Percentiles rank a stretch among this genome's conserved stretches.
These are phyloP conservation scores for Nicotiana tomentosiformis DNA, from an alignment of 257 asterid species.

Conservation along the genomic window DNA sequence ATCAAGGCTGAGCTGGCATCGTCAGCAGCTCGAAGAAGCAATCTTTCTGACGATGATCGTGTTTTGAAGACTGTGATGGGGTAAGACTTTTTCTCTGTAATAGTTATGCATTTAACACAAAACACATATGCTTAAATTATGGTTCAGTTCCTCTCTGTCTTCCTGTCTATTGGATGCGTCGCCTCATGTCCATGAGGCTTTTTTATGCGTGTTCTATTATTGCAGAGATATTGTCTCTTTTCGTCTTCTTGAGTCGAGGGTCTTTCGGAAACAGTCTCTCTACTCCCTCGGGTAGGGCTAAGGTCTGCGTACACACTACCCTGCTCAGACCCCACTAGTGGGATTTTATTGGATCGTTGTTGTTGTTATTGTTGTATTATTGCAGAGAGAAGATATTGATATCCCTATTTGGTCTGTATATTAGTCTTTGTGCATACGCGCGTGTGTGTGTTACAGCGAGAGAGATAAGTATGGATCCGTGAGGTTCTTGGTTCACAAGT, in stretches of 20 bases:
- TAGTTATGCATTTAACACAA: not conserved
- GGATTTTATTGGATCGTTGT: no score
- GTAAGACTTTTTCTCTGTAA: conserved; percentile 22
- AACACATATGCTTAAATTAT: not conserved
- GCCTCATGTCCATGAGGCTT: not conserved
- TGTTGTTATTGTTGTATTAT: not conserved
- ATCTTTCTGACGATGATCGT: conserved; percentile 68
- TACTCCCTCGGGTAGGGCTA: no score
- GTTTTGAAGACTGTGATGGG: conserved; percentile 86
- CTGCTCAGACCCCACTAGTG: no score
- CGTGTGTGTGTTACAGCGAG: not conserved
- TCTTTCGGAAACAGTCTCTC: no score
- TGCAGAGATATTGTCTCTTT: not conserved
- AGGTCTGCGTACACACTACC: no score
- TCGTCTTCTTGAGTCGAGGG: no score
- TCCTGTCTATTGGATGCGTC: not conserved
- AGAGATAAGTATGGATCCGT: not conserved
- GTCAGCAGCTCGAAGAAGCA: conserved; percentile 80
- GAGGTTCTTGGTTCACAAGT: not conserved
- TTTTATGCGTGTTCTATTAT: not conserved
- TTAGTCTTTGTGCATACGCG: no score
- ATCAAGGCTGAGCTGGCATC: conserved; percentile 85
- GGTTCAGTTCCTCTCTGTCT: not conserved
- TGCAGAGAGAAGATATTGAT: not conserved
- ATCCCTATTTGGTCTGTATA: not conserved